Percentiles rank a stretch among this genome's conserved stretches.
Evolutionary conservation across 2,329 filamentous ascomycete genomes (phyloP).

Genomic region (Chrysosporium keratinophilum): DNA sequence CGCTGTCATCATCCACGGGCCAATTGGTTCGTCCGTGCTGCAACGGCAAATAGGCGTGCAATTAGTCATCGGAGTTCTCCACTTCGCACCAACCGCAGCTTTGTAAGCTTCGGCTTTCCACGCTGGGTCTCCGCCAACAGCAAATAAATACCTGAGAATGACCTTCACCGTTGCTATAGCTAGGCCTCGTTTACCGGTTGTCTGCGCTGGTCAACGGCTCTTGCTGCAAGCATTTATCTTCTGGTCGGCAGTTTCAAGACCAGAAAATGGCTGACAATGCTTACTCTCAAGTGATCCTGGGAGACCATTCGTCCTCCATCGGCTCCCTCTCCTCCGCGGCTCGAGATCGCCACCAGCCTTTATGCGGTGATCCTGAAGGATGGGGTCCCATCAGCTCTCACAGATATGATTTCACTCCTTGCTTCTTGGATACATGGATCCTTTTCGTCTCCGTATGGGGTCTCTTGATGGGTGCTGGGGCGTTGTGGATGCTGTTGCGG

Average conservation of each 20-base stretch:
- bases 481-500: slow-evolving; percentile 67
- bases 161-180: neutral
- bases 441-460: slow-evolving; percentile 68
- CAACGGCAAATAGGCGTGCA: too few species aligned
- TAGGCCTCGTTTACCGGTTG: slow-evolving; percentile 1
- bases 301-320: slow-evolving; percentile 16
- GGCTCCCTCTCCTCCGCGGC: slow-evolving; percentile 16
- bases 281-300: slow-evolving; percentile 19
- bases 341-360: slow-evolving; percentile 45
- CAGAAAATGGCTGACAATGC: slow-evolving; percentile 21
- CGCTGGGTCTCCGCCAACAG: neutral
- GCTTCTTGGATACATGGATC: slow-evolving; percentile 90
- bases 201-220: neutral
- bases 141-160: neutral
- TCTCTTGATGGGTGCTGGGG: slow-evolving; percentile 62
- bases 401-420: slow-evolving; percentile 91
- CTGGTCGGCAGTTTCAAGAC: slow-evolving; percentile 11
- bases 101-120: slow-evolving; percentile 5
- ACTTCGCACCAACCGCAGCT: neutral
- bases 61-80: neutral
- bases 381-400: slow-evolving; percentile 87
- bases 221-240: slow-evolving; percentile 6
- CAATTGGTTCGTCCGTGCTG: neutral
- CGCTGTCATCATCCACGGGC: neutral
- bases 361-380: slow-evolving; percentile 83